A percentile compares a stretch with the other conserved stretches of the same genome.
Conservation (phyloP, 1,284 basidiomycete species). For the Phylloboletellus chloephorus region DNA sequence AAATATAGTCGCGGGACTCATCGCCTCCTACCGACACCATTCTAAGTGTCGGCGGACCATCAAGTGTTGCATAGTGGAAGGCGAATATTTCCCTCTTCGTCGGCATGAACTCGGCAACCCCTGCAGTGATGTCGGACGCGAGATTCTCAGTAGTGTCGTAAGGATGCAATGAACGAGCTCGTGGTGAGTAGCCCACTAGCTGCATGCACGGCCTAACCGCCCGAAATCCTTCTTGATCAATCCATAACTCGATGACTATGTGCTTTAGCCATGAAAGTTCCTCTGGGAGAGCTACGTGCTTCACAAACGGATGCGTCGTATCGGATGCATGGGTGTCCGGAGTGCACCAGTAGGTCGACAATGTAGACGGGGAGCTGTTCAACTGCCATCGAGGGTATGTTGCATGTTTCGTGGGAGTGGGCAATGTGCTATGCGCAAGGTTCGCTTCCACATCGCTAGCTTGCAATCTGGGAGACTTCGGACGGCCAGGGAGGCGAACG, state of each 20-base stretch:
- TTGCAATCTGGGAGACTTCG: slow-evolving; percentile 23
- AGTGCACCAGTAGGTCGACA: slow-evolving; percentile 5
- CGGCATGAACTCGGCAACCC: slow-evolving; percentile 61
- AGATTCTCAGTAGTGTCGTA: slow-evolving; percentile 25
- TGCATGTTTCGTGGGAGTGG: slow-evolving; percentile 5
- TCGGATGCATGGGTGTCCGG: slow-evolving; percentile 10
- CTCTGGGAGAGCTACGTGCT: slow-evolving; percentile 31
- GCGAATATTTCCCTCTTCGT: slow-evolving; percentile 49
- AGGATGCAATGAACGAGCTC: slow-evolving; percentile 30
- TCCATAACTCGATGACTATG: slow-evolving; percentile 56
- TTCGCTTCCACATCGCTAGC: slow-evolving; percentile 16
- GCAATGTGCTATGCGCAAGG: background rate
- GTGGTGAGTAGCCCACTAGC: slow-evolving; percentile 46
- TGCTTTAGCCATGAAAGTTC: slow-evolving; percentile 49
- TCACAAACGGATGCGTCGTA: slow-evolving; percentile 11
- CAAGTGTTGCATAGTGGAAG: slow-evolving; percentile 69
- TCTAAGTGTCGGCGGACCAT: slow-evolving; percentile 61
- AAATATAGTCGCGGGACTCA: slow-evolving; percentile 65
- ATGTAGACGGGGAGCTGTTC: slow-evolving; percentile 3
- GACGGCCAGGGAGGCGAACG: slow-evolving; percentile 26
- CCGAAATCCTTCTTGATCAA: slow-evolving; percentile 78
- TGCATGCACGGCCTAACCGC: slow-evolving; percentile 53
- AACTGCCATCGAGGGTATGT: slow-evolving; percentile 13
- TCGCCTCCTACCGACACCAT: slow-evolving; percentile 59
- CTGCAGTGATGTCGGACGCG: slow-evolving; percentile 27